Percentiles rank a stretch among this genome's conserved stretches.
Evolutionary conservation across 163 green algal genomes (phyloP).

Genomic region (Chlorella variabilis): DNA sequence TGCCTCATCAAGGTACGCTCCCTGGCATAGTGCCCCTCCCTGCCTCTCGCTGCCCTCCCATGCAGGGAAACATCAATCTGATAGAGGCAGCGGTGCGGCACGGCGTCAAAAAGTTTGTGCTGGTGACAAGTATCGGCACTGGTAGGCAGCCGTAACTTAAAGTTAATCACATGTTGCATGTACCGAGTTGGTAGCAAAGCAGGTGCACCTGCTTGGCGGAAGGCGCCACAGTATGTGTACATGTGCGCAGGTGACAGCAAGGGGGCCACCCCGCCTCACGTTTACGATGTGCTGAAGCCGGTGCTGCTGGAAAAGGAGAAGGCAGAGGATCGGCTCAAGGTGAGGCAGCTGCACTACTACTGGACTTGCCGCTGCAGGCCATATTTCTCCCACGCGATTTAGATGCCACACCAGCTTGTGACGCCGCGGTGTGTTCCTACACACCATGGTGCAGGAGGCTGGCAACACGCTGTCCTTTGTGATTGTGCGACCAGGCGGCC

Average conservation of each 20-base stretch:
- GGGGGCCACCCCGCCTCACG: slow-evolving; percentile 74
- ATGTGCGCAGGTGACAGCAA: slow-evolving; percentile 66
- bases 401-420: too few relatives aligned
- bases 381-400: too few relatives aligned
- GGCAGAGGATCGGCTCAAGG: slow-evolving; percentile 90
- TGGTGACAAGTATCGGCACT: slow-evolving; percentile 95
- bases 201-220: neutral
- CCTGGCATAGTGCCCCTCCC: too few relatives aligned
- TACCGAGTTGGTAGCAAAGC: neutral
- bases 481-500: slow-evolving; percentile 94
- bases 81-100: slow-evolving; percentile 74
- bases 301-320: slow-evolving; percentile 93
- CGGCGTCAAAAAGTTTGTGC: slow-evolving; percentile 91
- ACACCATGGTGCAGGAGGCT: slow-evolving; percentile 58
- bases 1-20: too few relatives aligned
- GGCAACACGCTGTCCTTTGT: slow-evolving; percentile 80
- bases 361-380: too few relatives aligned
- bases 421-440: too few relatives aligned
- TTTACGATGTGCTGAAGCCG: slow-evolving; percentile 87
- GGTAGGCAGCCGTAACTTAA: slow-evolving; percentile 48
- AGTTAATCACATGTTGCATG: neutral
- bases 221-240: neutral
- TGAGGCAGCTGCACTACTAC: too few relatives aligned
- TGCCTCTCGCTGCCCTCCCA: too few relatives aligned
- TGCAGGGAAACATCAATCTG: slow-evolving; percentile 85